phyloP scores from a whole-genome alignment of 2,329 filamentous ascomycete genomes.

The Aspergillus versicolor region DNA sequence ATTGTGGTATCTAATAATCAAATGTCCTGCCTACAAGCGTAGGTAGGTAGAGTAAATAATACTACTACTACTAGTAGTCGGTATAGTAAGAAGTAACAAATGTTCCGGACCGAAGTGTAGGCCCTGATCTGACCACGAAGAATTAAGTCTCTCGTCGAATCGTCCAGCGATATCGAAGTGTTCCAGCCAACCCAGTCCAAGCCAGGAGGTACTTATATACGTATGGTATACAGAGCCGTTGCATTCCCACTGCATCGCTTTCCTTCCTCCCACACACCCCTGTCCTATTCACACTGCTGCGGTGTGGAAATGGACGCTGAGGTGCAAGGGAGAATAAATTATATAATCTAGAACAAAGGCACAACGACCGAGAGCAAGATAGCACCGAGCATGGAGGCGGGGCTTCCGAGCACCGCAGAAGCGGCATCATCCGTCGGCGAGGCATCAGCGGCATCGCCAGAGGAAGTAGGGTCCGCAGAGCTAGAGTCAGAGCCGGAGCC shows the following conservation, averaged over 20 bases:
- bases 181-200: too few species aligned
- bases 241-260: background rate
- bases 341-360: background rate
- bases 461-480: background rate
- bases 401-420: background rate
- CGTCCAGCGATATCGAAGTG: slow-evolving; percentile 1
- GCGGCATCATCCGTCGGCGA: slow-evolving; percentile 18
- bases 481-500: background rate
- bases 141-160: background rate
- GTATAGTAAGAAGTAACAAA: background rate
- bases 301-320: too few species aligned
- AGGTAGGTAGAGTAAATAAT: background rate
- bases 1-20: slow-evolving; percentile 1
- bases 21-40: background rate
- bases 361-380: slow-evolving; percentile 11
- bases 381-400: slow-evolving; percentile 18
- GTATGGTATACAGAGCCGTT: too few species aligned
- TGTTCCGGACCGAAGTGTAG: background rate
- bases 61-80: background rate
- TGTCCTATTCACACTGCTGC: background rate
- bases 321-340: background rate
- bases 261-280: background rate
- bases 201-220: background rate
- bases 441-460: background rate
- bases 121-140: background rate